phyloP scores from a whole-genome alignment of 2,329 filamentous ascomycete genomes.

The Exserohilum rostratum region DNA sequence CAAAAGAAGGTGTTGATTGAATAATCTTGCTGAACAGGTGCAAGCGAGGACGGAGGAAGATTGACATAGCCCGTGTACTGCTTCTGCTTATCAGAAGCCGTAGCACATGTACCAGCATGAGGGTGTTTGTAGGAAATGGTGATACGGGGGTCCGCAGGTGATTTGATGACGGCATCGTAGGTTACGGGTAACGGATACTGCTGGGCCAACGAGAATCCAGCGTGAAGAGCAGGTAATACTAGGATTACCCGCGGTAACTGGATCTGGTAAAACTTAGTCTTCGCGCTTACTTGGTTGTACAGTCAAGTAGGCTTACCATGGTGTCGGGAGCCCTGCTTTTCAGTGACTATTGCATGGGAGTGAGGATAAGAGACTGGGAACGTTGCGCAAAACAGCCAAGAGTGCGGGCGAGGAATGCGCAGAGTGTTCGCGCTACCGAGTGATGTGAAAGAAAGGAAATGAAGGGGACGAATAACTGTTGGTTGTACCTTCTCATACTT shows the following conservation, averaged over 20 bases:
- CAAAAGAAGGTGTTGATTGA: constrained; percentile 68
- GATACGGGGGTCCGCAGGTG: constrained; percentile 67
- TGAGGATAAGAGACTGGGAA: constrained; percentile 15
- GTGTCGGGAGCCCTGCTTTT: constrained; percentile 2
- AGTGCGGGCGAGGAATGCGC: neutral
- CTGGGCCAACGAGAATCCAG: constrained; percentile 41
- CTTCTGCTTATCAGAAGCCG: constrained; percentile 67
- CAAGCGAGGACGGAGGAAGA: constrained; percentile 59
- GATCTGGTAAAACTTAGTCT: constrained; percentile 1
- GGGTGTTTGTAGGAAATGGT: constrained; percentile 71
- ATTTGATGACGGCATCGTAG: constrained; percentile 61
- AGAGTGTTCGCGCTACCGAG: neutral
- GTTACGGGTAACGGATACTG: constrained; percentile 49
- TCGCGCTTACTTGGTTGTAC: neutral
- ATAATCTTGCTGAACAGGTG: constrained; percentile 59
- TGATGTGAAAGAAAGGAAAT: neutral
- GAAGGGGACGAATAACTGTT: neutral
- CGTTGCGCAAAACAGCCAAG: neutral
- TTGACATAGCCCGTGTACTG: constrained; percentile 72
- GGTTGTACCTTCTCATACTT: constrained; percentile 1
- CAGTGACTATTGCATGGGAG: constrained; percentile 21
- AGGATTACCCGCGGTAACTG: constrained; percentile 20
- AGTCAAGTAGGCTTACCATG: constrained; percentile 8
- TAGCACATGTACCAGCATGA: constrained; percentile 66
- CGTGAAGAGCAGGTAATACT: constrained; percentile 14